phyloP scores from a whole-genome alignment of 2,329 filamentous ascomycete species.

The Alternaria arborescens region DNA sequence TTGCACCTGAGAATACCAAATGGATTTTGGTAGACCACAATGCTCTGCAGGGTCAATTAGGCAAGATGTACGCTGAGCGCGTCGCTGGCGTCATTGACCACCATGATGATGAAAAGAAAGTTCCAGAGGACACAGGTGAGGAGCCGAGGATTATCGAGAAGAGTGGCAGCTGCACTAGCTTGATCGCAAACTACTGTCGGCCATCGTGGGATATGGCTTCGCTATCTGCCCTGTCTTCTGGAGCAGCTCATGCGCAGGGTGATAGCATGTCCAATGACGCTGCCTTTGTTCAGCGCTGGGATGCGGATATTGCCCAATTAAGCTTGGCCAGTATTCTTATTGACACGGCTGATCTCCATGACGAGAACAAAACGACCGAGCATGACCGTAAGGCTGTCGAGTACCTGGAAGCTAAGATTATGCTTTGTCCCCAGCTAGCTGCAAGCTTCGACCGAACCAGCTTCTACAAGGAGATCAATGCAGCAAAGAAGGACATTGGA shows the following conservation, averaged over 20 bases:
- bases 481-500: constrained; percentile 74
- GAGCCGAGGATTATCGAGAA: constrained; percentile 70
- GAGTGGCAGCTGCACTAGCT: constrained; percentile 76
- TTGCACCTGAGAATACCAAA: constrained; percentile 65
- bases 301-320: constrained; percentile 71
- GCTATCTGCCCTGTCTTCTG: constrained; percentile 52
- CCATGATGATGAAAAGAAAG: constrained; percentile 73
- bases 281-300: constrained; percentile 52
- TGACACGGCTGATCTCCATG: constrained; percentile 72
- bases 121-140: constrained; percentile 58
- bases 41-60: constrained; percentile 69
- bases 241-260: constrained; percentile 52
- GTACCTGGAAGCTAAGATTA: constrained; percentile 66
- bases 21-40: constrained; percentile 88
- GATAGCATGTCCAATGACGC: constrained; percentile 44
- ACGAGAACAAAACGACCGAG: constrained; percentile 68
- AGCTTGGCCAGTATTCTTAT: constrained; percentile 76
- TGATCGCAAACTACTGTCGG: constrained; percentile 69
- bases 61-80: constrained; percentile 59
- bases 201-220: constrained; percentile 65
- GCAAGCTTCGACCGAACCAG: constrained; percentile 60
- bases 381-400: constrained; percentile 67
- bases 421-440: constrained; percentile 47
- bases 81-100: constrained; percentile 78
- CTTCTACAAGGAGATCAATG: constrained; percentile 68